phyloP scores from a whole-genome alignment of 2,329 filamentous ascomycete genomes.

The Aureobasidium namibiae region DNA sequence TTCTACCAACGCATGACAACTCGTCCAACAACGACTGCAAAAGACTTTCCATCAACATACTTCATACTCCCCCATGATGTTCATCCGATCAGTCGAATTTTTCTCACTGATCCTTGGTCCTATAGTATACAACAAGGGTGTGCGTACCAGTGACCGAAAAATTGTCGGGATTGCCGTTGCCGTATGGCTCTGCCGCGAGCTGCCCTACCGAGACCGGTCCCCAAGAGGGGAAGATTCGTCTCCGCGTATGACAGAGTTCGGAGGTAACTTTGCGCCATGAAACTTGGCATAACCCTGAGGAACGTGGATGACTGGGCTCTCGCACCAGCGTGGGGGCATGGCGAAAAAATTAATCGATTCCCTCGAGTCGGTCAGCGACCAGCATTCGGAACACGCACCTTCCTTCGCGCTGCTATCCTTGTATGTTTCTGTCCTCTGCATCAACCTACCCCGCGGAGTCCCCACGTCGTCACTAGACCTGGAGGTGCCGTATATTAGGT shows the following conservation, averaged over 20 bases:
- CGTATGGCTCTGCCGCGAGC: not conserved
- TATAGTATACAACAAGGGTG: not conserved
- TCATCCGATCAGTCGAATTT: too few species aligned
- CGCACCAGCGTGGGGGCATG: not conserved
- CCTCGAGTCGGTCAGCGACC: not conserved
- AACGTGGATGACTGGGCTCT: not conserved
- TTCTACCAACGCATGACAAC: not conserved
- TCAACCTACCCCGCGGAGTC: conserved; percentile 3
- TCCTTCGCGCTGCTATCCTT: not conserved
- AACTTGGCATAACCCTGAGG: not conserved
- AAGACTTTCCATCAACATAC: not conserved
- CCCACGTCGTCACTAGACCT: not conserved
- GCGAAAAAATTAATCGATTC: not conserved
- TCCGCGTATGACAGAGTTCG: not conserved
- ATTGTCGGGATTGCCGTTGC: not conserved
- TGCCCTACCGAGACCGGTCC: not conserved
- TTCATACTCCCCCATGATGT: too few species aligned
- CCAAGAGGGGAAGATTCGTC: not conserved
- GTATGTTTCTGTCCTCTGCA: not conserved
- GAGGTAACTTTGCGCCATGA: not conserved
- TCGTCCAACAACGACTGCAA: not conserved
- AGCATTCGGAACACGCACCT: not conserved
- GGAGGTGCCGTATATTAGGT: not conserved
- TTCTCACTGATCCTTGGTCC: too few species aligned
- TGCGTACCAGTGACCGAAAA: not conserved